These are phyloP conservation scores for Eimeria maxima DNA, from an alignment of 169 alveolate genomes.

Conservation along the genomic window DNA sequence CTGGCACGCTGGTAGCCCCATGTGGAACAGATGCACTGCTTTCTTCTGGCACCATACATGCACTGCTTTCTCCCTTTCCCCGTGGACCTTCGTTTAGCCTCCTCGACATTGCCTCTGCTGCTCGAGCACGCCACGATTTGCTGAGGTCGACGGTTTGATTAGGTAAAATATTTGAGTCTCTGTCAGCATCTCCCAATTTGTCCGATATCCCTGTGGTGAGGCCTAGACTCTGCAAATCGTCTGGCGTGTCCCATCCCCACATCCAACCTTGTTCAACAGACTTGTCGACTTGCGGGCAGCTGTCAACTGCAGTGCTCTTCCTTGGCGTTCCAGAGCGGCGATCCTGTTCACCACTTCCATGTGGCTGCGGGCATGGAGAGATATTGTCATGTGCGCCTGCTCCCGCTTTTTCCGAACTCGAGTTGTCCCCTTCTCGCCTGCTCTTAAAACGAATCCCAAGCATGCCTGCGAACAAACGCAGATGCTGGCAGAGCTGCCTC, in stretches of 20 bases:
- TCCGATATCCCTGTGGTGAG: not conserved
- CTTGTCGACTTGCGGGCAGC: not conserved
- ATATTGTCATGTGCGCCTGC: not conserved
- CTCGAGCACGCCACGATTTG: slow-evolving; percentile 70
- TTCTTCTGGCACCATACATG: not conserved
- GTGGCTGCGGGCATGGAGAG: not conserved
- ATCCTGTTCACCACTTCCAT: slow-evolving; percentile 21
- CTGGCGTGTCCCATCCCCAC: slow-evolving; percentile 50
- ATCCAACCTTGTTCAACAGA: slow-evolving; percentile 61
- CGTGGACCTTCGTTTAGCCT: not conserved
- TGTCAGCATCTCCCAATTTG: not conserved
- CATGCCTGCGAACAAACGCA: slow-evolving; percentile 10
- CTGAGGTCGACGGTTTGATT: slow-evolving; percentile 4
- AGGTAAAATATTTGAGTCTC: not conserved
- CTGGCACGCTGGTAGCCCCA: not conserved
- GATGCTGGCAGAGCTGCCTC: not conserved
- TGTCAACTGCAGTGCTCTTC: not conserved
- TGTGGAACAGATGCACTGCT: not conserved
- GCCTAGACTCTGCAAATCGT: not conserved
- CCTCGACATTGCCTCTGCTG: slow-evolving; percentile 60
- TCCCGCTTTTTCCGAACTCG: not conserved
- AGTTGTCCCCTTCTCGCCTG: not conserved
- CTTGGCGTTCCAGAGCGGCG: not conserved
- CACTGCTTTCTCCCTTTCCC: not conserved
- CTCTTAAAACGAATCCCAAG: not conserved